phyloP scores from a whole-genome alignment of 139 green algal species.

The Pleodorina starrii region DNA sequence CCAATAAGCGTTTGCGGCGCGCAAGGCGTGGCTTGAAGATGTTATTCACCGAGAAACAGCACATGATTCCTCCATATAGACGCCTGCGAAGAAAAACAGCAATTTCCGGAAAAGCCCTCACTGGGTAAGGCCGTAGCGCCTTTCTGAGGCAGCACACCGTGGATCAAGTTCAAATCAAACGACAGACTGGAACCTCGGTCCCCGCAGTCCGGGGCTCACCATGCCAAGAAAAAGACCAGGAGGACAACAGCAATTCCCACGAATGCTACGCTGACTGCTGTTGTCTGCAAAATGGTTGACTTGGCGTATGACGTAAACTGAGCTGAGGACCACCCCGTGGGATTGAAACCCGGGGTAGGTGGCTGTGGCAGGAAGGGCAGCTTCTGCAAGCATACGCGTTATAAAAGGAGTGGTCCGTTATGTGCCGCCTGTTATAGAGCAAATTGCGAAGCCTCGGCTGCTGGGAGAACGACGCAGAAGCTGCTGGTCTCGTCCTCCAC shows the following conservation, averaged over 20 bases:
- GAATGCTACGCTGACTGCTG: slow-evolving; percentile 10
- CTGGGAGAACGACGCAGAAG: too few species aligned
- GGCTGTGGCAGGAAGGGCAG: background rate
- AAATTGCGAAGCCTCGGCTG: too few species aligned
- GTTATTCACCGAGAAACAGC: background rate
- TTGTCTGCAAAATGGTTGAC: background rate
- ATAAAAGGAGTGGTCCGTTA: background rate
- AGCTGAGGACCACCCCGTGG: background rate
- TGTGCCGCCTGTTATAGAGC: too few species aligned
- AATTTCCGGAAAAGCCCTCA: too few species aligned
- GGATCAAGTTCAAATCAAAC: too few species aligned
- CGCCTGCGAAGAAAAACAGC: slow-evolving; percentile 7
- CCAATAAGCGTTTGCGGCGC: background rate
- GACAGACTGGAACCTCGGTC: too few species aligned
- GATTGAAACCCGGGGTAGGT: slow-evolving; percentile 19
- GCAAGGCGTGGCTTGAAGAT: background rate
- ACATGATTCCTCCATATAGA: background rate
- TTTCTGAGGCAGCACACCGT: too few species aligned
- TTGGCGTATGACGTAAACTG: background rate
- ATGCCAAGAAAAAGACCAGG: background rate
- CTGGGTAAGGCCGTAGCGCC: too few species aligned
- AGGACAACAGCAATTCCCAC: background rate
- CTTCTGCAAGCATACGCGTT: slow-evolving; percentile 30
- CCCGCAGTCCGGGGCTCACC: background rate
- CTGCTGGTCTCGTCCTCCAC: too few species aligned